A percentile compares a stretch with the other conserved stretches of the same genome.
phyloP scores from a whole-genome alignment of 192 early-diverging fungal species.

The Umbelopsis sp. region DNA sequence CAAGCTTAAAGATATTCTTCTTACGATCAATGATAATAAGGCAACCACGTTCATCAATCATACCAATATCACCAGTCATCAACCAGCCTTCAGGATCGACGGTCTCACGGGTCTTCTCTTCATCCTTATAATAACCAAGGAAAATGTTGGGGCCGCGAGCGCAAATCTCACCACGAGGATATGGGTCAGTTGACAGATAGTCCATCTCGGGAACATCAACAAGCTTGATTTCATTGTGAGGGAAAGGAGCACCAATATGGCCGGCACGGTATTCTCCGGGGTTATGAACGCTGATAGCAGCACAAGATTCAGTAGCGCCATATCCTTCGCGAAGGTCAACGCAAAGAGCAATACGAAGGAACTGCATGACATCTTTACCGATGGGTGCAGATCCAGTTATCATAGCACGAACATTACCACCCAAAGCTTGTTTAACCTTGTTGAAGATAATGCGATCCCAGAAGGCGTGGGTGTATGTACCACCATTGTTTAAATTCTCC shows the following conservation, averaged over 20 bases:
- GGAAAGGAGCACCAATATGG: slow-evolving; percentile 74
- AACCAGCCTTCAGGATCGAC: slow-evolving; percentile 88
- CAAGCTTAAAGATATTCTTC: slow-evolving; percentile 76
- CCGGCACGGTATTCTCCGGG: slow-evolving; percentile 69
- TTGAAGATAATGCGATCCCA: slow-evolving; percentile 92
- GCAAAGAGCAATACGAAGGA: slow-evolving; percentile 82
- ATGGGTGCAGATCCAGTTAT: slow-evolving; percentile 89
- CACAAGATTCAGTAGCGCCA: slow-evolving; percentile 83
- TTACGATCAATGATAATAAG: slow-evolving; percentile 83
- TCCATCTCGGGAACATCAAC: slow-evolving; percentile 88
- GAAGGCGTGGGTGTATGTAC: slow-evolving; percentile 71
- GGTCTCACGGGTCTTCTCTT: slow-evolving; percentile 73
- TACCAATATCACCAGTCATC: slow-evolving; percentile 84
- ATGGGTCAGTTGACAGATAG: slow-evolving; percentile 80
- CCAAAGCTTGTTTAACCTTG: slow-evolving; percentile 71
- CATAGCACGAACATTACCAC: slow-evolving; percentile 82
- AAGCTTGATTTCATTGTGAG: slow-evolving; percentile 82
- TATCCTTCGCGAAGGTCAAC: slow-evolving; percentile 83
- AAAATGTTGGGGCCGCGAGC: slow-evolving; percentile 79
- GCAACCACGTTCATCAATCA: slow-evolving; percentile 65
- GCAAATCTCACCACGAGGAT: slow-evolving; percentile 89
- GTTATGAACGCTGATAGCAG: slow-evolving; percentile 54
- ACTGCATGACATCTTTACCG: slow-evolving; percentile 75
- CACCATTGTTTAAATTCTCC: slow-evolving; percentile 62
- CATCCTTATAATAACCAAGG: slow-evolving; percentile 76